phyloP scores from a whole-genome alignment of 257 asterid genomes.

The Petunia secreta region DNA sequence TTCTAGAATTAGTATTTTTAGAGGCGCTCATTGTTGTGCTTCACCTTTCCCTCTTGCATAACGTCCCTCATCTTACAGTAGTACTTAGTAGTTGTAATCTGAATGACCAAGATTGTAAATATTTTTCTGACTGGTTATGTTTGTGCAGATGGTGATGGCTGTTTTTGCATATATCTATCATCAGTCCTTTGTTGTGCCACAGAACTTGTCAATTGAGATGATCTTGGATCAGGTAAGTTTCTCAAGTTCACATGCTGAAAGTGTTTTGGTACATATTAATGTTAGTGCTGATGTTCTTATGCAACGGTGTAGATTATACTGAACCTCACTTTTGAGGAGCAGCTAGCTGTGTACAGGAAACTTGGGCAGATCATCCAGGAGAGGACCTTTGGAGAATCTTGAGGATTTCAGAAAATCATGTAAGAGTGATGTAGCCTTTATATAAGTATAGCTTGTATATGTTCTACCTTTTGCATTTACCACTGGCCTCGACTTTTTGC shows the following conservation, averaged over 20 bases:
- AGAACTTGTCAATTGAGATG: constrained; percentile 66
- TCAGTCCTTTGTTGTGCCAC: constrained; percentile 74
- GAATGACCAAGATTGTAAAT: background rate
- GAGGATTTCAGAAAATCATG: constrained; percentile 21
- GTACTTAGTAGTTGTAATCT: constrained; percentile 3
- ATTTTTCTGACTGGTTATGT: background rate
- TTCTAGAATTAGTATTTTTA: constrained; percentile 13
- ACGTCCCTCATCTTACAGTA: background rate
- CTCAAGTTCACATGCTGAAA: background rate
- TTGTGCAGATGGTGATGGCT: constrained; percentile 86
- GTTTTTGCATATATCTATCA: constrained; percentile 81
- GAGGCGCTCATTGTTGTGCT: background rate
- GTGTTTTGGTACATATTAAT: background rate
- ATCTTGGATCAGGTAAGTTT: constrained; percentile 71
- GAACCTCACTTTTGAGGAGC: constrained; percentile 83
- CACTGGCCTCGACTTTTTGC: constrained; percentile 9
- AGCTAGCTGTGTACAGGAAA: constrained; percentile 48
- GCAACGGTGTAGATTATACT: constrained; percentile 56
- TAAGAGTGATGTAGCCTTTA: constrained; percentile 14
- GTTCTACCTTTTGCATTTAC: background rate
- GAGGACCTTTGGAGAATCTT: constrained; percentile 60
- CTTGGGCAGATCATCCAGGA: constrained; percentile 74
- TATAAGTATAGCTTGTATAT: constrained; percentile 24
- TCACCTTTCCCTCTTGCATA: constrained; percentile 1
- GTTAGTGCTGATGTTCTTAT: background rate